Base-by-base conservation (phyloP, 768 basidiomycete species). In the Amanita thiersii region DNA sequence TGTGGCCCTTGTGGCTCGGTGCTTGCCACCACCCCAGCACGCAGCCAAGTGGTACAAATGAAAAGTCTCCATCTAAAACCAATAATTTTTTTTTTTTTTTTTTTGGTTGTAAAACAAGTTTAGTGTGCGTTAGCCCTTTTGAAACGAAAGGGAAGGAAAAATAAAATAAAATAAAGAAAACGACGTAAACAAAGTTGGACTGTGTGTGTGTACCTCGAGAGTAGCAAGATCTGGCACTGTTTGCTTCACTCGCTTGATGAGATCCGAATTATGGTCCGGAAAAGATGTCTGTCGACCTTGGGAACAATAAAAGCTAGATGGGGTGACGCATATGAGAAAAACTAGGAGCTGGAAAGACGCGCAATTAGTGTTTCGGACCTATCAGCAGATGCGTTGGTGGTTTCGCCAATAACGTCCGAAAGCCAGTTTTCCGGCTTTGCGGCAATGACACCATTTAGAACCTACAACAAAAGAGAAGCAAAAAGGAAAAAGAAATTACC, bases 281-380 rank as follows among this genome's bases (percentile, higher is more conserved):
- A 89, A 89, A 3, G 83, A 82, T 2, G 86, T 88, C 51, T 79
- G 77, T 48, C 87, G 72, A 33, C 87, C 87, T 62, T 89, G 87
- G 9, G 86, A 87, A 37, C 86, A 86, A 63, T 89, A 89, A 62
- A 88, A 88, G 55, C 86, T 88, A 26, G 24, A 32, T 44, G 14
- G 21, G 32, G 39, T 28, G 41, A 17, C n/a, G 28, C n/a, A 41
- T 29, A 15, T 10, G 19, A 30, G n/a, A 32, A n/a, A 14, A 37
- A 32, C 31, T 33, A 32, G 9, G 39, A 31, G 14, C 24, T 25
- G 6, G 28, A 19, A 35, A 21, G 39, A 17, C 18, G 31, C 43
- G 26, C 43, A 26, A 30, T 26, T 37, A 47, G 37, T 30, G n/a
- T 29, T 19, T 32, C 53, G 17, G 30, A 81, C 82, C 84, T 86